phyloP scores from a whole-genome alignment of 1,139 yeast species.

The Blastobotrys arbuscula region DNA sequence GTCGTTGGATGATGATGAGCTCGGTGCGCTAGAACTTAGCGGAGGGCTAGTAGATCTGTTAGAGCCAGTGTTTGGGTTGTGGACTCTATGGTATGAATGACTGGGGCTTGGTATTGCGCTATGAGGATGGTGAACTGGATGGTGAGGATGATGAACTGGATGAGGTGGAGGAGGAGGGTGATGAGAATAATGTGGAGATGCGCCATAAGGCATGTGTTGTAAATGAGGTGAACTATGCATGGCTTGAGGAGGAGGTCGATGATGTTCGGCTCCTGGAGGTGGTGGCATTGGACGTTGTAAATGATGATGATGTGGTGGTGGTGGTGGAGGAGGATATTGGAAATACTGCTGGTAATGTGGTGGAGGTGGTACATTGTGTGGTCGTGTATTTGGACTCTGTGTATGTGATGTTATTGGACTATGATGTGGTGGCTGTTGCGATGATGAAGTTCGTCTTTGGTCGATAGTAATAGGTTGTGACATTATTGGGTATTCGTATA shows the following conservation, averaged over 20 bases:
- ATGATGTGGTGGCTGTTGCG: not conserved
- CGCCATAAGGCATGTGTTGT: not conserved
- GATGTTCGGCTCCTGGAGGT: not conserved
- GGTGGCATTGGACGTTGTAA: constrained; percentile 1
- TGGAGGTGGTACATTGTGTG: too few relatives aligned
- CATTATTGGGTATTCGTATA: not conserved
- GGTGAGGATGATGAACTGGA: not conserved
- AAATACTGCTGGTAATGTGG: constrained; percentile 1
- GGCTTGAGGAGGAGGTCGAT: not conserved
- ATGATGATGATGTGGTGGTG: constrained; percentile 1
- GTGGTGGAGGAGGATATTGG: constrained; percentile 3
- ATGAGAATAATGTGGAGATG: not conserved
- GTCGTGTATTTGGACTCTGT: too few relatives aligned
- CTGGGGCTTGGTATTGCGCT: not conserved
- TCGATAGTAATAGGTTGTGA: constrained; percentile 5
- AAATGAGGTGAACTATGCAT: constrained; percentile 3
- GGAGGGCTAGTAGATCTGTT: constrained; percentile 1
- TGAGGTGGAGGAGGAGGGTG: not conserved
- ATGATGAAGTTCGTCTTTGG: not conserved
- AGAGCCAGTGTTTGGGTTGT: not conserved
- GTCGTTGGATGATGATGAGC: constrained; percentile 10
- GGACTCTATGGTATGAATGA: not conserved
- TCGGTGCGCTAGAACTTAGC: not conserved
- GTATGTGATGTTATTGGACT: not conserved
- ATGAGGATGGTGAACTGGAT: not conserved